Conservation (phyloP, 768 basidiomycete genomes). For the Calocybe gangraenosa region DNA sequence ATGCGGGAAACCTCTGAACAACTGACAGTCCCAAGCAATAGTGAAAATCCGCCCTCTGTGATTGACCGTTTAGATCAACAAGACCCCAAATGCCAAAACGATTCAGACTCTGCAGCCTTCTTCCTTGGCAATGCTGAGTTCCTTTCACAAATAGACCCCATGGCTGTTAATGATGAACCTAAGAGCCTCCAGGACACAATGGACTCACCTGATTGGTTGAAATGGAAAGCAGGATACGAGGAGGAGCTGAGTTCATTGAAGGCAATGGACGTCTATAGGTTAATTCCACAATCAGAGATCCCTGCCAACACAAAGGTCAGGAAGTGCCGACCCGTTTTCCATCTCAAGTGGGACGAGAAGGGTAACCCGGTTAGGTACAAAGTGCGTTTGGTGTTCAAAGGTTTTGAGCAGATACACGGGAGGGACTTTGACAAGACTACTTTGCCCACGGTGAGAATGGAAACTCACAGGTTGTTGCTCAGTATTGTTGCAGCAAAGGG, state of each 20-base stretch:
- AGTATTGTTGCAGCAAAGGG: slow-evolving; percentile 28
- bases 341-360: slow-evolving; percentile 23
- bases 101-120: no score
- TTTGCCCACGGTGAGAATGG: slow-evolving; percentile 35
- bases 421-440: slow-evolving; percentile 38
- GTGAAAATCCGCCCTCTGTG: no score
- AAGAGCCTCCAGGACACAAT: no score
- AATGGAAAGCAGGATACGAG: not conserved
- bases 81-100: no score
- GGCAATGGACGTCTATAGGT: slow-evolving; percentile 14
- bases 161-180: no score
- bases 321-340: slow-evolving; percentile 6
- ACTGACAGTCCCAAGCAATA: no score
- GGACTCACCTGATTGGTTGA: no score
- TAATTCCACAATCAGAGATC: not conserved
- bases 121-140: no score
- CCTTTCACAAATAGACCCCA: no score
- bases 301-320: slow-evolving; percentile 1
- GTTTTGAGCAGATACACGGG: slow-evolving; percentile 22
- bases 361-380: slow-evolving; percentile 26
- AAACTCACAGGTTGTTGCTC: slow-evolving; percentile 31
- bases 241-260: slow-evolving; percentile 4
- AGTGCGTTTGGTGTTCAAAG: slow-evolving; percentile 30
- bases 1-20: no score
- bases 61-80: no score